Conservation (phyloP, 2,329 filamentous ascomycete species). For the Blastomyces gilchristii region DNA sequence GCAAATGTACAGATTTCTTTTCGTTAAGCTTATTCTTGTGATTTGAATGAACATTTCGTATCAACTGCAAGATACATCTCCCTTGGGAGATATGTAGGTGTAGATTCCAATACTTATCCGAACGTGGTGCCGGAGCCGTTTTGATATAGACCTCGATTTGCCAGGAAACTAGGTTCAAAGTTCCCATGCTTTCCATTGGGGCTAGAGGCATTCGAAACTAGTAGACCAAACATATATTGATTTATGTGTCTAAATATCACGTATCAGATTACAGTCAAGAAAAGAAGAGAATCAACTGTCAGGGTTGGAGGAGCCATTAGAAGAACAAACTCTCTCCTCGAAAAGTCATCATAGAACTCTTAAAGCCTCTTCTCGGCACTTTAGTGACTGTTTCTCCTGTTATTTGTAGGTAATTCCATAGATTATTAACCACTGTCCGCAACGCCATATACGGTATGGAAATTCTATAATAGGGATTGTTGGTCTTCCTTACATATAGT, state of each 20-base stretch:
- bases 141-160: not conserved
- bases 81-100: not conserved
- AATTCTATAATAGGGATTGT: too few species aligned
- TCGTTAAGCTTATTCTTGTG: not conserved
- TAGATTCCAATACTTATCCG: not conserved
- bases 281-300: not conserved
- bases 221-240: not conserved
- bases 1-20: slow-evolving; percentile 1
- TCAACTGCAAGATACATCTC: not conserved
- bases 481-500: too few species aligned
- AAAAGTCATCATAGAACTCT: too few species aligned
- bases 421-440: too few species aligned
- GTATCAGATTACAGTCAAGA: not conserved
- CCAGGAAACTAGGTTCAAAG: not conserved
- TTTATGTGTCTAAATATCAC: not conserved
- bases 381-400: too few species aligned
- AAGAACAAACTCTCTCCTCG: too few species aligned
- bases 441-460: too few species aligned
- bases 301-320: too few species aligned
- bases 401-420: too few species aligned
- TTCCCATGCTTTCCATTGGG: not conserved
- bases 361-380: too few species aligned
- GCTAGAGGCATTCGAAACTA: not conserved
- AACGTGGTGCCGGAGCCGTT: not conserved
- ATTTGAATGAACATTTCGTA: not conserved